A percentile compares a stretch with the other conserved stretches of the same genome.
These are phyloP conservation scores for Epichloe bromicola DNA, from an alignment of 2,329 filamentous ascomycete genomes.

Conservation along the genomic window DNA sequence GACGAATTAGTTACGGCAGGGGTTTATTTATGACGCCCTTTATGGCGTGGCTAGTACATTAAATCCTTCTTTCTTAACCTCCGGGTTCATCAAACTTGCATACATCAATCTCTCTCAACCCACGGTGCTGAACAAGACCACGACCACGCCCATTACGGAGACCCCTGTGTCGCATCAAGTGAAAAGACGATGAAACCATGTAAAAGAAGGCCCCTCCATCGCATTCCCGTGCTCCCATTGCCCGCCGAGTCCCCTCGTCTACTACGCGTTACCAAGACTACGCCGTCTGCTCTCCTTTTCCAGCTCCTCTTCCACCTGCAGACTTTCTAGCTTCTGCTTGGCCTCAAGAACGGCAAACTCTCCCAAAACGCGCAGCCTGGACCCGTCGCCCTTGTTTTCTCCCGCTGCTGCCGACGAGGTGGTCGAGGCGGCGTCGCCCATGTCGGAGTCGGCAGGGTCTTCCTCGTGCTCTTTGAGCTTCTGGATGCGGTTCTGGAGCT, in stretches of 20 bases:
- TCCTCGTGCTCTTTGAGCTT: conserved; percentile 88
- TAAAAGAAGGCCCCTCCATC: background rate
- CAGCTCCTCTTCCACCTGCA: conserved; percentile 50
- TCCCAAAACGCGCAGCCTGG: conserved; percentile 8
- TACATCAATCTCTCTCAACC: background rate
- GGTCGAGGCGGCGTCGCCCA: conserved; percentile 40
- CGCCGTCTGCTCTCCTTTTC: conserved; percentile 33
- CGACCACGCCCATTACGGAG: background rate
- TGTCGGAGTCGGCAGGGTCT: conserved; percentile 60
- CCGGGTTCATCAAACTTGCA: background rate
- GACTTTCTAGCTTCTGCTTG: conserved; percentile 64
- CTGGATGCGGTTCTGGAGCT: conserved; percentile 90
- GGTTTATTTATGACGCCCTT: too few relatives aligned
- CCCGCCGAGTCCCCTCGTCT: background rate
- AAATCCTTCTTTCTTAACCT: background rate
- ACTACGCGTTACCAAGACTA: conserved; percentile 13
- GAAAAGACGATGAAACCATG: background rate
- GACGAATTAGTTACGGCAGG: too few relatives aligned
- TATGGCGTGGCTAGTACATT: too few relatives aligned
- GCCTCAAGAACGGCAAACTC: conserved; percentile 13
- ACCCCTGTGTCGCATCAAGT: background rate
- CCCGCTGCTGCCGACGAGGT: conserved; percentile 48
- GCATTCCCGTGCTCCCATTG: background rate
- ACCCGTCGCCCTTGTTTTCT: conserved; percentile 3
- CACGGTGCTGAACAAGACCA: too few relatives aligned